A percentile compares a stretch with the other conserved stretches of the same genome.
Conservation (phyloP, 257 asterid genomes). For the Coffea canephora region DNA sequence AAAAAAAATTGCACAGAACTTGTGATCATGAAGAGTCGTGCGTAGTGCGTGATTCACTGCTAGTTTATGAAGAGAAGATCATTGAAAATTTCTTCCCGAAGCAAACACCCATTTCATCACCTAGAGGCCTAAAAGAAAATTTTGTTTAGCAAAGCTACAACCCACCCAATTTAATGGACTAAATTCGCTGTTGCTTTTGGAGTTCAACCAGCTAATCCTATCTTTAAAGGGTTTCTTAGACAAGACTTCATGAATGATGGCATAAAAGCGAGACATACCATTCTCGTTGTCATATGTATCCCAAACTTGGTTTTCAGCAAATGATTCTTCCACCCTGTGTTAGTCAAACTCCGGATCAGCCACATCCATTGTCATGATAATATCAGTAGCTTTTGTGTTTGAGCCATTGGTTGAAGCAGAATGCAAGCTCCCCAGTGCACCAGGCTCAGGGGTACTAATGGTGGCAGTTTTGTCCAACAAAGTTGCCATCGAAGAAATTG, state of each 20-base stretch:
- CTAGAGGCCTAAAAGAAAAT: too few relatives aligned
- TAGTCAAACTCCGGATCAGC: slow-evolving; percentile 69
- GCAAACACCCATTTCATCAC: too few relatives aligned
- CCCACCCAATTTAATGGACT: slow-evolving; percentile 44
- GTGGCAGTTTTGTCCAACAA: too few relatives aligned
- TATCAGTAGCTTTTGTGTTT: slow-evolving; percentile 26
- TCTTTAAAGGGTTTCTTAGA: slow-evolving; percentile 53
- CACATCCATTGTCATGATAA: slow-evolving; percentile 44
- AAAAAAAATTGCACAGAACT: too few relatives aligned
- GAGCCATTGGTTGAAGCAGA: slow-evolving; percentile 21
- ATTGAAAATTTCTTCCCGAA: too few relatives aligned
- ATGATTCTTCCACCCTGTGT: slow-evolving; percentile 49
- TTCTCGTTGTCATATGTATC: slow-evolving; percentile 65
- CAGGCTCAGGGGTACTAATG: not conserved
- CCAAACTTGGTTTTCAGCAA: slow-evolving; percentile 60
- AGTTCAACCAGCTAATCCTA: slow-evolving; percentile 61
- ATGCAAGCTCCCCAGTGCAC: slow-evolving; percentile 21
- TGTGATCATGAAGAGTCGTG: too few relatives aligned
- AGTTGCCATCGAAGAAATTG: too few relatives aligned
- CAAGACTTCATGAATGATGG: slow-evolving; percentile 41
- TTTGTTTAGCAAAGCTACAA: slow-evolving; percentile 44
- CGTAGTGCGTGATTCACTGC: too few relatives aligned
- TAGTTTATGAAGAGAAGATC: too few relatives aligned
- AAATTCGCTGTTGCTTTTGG: slow-evolving; percentile 37
- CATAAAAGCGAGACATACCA: slow-evolving; percentile 78